Conservation (phyloP, 495 filamentous ascomycete species). For the Hypoxylon fuscum region DNA sequence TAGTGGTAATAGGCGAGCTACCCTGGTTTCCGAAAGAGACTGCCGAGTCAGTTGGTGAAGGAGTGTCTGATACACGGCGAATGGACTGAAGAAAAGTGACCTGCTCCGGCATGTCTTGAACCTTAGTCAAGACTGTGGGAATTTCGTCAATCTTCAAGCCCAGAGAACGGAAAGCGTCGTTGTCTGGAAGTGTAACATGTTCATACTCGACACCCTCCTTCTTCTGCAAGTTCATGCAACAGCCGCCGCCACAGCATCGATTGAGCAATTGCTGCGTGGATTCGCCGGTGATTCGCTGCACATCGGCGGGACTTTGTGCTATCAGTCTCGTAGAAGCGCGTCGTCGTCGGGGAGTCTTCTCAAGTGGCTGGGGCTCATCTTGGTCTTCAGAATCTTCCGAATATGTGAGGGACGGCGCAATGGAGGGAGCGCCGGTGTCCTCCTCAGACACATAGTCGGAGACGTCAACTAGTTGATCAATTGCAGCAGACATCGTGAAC, state of each 20-base stretch:
- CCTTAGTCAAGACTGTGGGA: constrained; percentile 72
- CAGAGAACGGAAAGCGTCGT: constrained; percentile 83
- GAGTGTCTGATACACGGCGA: constrained; percentile 42
- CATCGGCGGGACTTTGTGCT: constrained; percentile 76
- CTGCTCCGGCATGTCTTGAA: constrained; percentile 75
- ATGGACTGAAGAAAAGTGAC: constrained; percentile 71
- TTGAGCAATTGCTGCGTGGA: constrained; percentile 67
- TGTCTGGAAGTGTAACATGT: constrained; percentile 74
- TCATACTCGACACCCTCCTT: constrained; percentile 64
- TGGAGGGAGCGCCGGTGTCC: constrained; percentile 46
- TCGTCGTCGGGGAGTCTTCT: constrained; percentile 56
- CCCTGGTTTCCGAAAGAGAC: constrained; percentile 40
- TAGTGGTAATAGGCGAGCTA: background rate
- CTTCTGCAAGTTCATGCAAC: constrained; percentile 76
- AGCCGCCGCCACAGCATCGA: constrained; percentile 93
- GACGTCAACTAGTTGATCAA: constrained; percentile 30
- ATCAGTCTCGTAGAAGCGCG: constrained; percentile 85
- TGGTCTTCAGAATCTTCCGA: constrained; percentile 58
- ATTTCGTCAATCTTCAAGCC: constrained; percentile 79
- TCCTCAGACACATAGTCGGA: constrained; percentile 50
- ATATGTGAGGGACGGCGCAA: constrained; percentile 60
- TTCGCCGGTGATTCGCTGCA: constrained; percentile 73
- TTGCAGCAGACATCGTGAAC: constrained; percentile 27
- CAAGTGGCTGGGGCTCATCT: constrained; percentile 43
- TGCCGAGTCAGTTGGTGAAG: constrained; percentile 52